Evolutionary conservation across 257 asterid species (phyloP), one percentile per base, ranked within the genome.

Genomic region (Nicotiana knightiana): DNA sequence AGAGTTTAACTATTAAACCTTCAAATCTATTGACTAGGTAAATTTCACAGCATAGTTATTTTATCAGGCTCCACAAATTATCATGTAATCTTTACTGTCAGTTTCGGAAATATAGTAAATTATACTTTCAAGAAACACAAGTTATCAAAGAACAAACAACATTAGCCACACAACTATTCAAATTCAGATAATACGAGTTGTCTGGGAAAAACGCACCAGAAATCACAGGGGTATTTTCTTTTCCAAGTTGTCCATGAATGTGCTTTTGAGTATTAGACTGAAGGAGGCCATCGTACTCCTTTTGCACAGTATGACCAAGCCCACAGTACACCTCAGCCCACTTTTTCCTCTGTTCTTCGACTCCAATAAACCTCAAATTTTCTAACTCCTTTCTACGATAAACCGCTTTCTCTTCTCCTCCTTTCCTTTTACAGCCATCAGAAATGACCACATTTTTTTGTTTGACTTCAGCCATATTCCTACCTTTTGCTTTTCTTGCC

Each of bases 291-390:
- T 95, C 96, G 16, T 93, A 95, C 83, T 91, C 92, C 85, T 87
- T 79, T 61, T 73, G 87, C 86, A 89, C 89, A 67, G 24, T n/a
- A 9, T 89, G 70, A 79, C 85, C 89, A 62, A 95, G 90, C 66
- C 98, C 93, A 86, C 93, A 92, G 53, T 90, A 93, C 51, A 92
- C 86, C 86, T 91, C 96, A 79, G 84, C 54, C 99, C 99, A 95
- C 88, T 81, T 91, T 88, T 84, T 90, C 93, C 80, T 92, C 84
- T 95, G 99, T 39, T 83, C 89, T 66, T 92, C 97, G 43, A 84
- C 2, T 51, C 85, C 88, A 84, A 86, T 86, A 82, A 84, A 90
- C 89, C 97, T 92, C 89, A 91, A 64, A 30, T 82, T 88, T 88
- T 85, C 93, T 93, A 95, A 76, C 88, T 90, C 97, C 84, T 85